Evolutionary conservation across 352 stramenopile species (phyloP).

Genomic region (Phytopythium oedochilum): DNA sequence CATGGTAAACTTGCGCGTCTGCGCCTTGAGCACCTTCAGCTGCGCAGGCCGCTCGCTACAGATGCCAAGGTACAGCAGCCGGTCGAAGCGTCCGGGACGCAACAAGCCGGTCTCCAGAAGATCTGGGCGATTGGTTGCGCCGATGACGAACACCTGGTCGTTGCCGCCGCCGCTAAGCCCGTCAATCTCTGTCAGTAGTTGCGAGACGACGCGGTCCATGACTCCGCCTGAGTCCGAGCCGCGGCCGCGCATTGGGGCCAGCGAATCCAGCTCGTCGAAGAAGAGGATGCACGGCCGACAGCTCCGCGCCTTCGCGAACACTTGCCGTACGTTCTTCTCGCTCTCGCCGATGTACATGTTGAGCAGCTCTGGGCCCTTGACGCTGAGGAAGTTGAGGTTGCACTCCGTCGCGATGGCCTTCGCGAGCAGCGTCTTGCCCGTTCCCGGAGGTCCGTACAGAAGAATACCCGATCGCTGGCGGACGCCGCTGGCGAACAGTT

Average conservation of each 20-base stretch:
- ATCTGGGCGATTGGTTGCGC: conserved; percentile 96
- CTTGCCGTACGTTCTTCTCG: conserved; percentile 94
- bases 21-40: conserved; percentile 77
- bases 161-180: conserved; percentile 62
- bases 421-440: conserved; percentile 94
- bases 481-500: conserved; percentile 75
- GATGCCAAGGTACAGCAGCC: conserved; percentile 80
- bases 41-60: conserved; percentile 68
- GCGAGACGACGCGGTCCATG: conserved; percentile 96
- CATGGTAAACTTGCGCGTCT: conserved; percentile 78
- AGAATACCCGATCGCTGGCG: conserved; percentile 80
- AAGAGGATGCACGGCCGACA: conserved; percentile 89
- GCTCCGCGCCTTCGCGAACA: conserved; percentile 89
- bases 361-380: conserved; percentile 95
- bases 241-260: conserved; percentile 85
- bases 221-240: conserved; percentile 88
- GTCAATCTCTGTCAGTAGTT: conserved; percentile 95
- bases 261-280: conserved; percentile 92
- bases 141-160: conserved; percentile 94
- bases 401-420: conserved; percentile 96
- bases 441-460: conserved; percentile 82
- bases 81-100: conserved; percentile 89
- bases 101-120: conserved; percentile 94
- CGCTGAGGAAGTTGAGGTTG: conserved; percentile 94
- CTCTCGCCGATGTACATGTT: conserved; percentile 98